A percentile compares a stretch with the other conserved stretches of the same genome.
phyloP scores from a whole-genome alignment of 306 rosid genomes.

The Boehmeria nivea region DNA sequence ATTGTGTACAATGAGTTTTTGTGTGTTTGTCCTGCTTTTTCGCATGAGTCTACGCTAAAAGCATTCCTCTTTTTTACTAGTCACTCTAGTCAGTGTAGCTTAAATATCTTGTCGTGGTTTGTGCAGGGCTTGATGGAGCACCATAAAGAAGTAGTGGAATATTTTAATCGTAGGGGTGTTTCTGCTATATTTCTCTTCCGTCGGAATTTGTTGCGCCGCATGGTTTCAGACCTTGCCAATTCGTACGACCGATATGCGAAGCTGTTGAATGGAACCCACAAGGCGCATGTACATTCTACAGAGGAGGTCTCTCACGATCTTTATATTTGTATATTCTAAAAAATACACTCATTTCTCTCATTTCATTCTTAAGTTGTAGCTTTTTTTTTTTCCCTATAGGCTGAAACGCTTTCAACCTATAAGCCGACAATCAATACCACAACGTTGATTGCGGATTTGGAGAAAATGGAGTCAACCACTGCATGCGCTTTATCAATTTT shows the following conservation, averaged over 20 bases:
- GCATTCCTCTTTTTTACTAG: neutral
- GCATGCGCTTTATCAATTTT: conserved; percentile 59
- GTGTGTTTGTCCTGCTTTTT: neutral
- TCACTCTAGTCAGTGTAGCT: no score
- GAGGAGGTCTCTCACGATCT: conserved; percentile 58
- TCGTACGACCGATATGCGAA: conserved; percentile 87
- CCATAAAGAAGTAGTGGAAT: conserved; percentile 64
- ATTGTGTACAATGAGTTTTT: no score
- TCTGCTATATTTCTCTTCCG: conserved; percentile 81
- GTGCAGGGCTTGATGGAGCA: conserved; percentile 81
- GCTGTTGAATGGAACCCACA: conserved; percentile 90
- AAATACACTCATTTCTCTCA: neutral
- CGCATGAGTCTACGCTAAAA: neutral
- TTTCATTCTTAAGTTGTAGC: conserved; percentile 12
- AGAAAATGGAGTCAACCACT: conserved; percentile 56
- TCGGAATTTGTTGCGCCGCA: conserved; percentile 66
- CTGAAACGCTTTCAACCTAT: conserved; percentile 68
- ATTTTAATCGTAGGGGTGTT: conserved; percentile 67
- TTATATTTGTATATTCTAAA: neutral
- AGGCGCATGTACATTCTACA: conserved; percentile 81
- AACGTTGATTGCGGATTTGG: conserved; percentile 52
- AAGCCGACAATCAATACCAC: conserved; percentile 66
- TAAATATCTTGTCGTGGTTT: no score
- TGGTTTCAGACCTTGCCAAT: conserved; percentile 83
- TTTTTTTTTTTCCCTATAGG: conserved; percentile 40